Conservation (phyloP, 495 filamentous ascomycete genomes). For the Hyaloscypha bicolor region DNA sequence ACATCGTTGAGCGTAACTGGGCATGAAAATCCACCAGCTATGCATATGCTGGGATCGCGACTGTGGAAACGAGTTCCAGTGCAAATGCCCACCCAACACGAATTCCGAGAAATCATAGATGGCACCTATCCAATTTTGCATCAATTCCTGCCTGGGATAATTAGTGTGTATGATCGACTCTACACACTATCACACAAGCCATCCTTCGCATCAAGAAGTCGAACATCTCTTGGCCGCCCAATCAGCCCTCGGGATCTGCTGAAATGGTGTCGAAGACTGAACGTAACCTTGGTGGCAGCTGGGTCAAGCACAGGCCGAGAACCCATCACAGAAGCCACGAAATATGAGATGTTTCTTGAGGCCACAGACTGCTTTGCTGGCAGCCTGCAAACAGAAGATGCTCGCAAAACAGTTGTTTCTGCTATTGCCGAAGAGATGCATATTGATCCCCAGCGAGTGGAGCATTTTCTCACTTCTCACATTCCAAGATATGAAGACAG, state of each 20-base stretch:
- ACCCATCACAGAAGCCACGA: conserved; percentile 67
- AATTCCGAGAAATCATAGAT: conserved; percentile 73
- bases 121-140: conserved; percentile 69
- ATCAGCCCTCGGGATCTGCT: conserved; percentile 80
- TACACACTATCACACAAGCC: conserved; percentile 53
- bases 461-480: conserved; percentile 68
- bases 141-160: conserved; percentile 67
- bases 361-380: conserved; percentile 86
- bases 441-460: conserved; percentile 74
- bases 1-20: conserved; percentile 72
- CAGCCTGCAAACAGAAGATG: conserved; percentile 65
- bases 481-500: conserved; percentile 64
- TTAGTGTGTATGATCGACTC: conserved; percentile 74
- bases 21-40: conserved; percentile 58
- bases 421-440: conserved; percentile 83
- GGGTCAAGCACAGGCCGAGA: conserved; percentile 73
- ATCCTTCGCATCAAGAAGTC: conserved; percentile 54
- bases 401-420: conserved; percentile 61
- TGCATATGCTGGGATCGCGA: conserved; percentile 72
- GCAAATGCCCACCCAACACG: conserved; percentile 63
- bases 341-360: conserved; percentile 89
- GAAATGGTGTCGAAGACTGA: conserved; percentile 82
- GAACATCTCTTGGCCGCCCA: conserved; percentile 57
- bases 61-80: conserved; percentile 80
- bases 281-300: conserved; percentile 56